Base-by-base conservation (phyloP, 495 filamentous ascomycete genomes). In the Friedmanniomyces simplex region DNA sequence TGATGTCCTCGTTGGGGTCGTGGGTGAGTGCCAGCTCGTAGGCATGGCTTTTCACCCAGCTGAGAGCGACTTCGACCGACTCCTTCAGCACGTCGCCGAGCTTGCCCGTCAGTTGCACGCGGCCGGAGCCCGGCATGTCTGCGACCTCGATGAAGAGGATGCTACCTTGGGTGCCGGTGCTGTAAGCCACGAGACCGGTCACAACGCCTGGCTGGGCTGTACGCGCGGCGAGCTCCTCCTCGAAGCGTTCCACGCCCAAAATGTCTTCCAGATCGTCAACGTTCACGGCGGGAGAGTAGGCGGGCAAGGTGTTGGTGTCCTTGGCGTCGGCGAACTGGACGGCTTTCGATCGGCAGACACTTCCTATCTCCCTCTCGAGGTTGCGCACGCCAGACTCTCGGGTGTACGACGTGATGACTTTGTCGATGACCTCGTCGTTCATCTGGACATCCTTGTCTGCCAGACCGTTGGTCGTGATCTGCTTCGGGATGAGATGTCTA, bases 141-240 rank as follows among this genome's bases (percentile, higher is more conserved):
- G 91, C 89, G 26, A 96, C 87, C 72, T 99, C 93, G 66, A 99
- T 97, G 76, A 99, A 99, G 50, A 99, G 75, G 66, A 99, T 99
- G 66, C 88, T 90, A 45, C 93, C 93, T 71, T 95, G 89, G 43
- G 89, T 89, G 48, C 94, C 93, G 21, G 84, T 87, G 60, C 83
- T 87, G 74, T 95, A 97, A n/a, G 94, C 94, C 20, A 97, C 93
- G 18, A 99, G 83, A 43, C 94, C 93, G 6, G 94, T 99, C 51
- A 99, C 93, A 52, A 99, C 87, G 58, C 93, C 93, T 20, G 94
- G 91, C 46, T 88, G 87, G 58, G 83, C 82, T 52, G 80, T 82
- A 66, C 87, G 88, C 72, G 95, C 91, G 20, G 93, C 86, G 63
- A 99, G 88, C 71, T 99, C 93, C 69, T 95, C 89, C 61, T 96